These are phyloP conservation scores for Hypoxylon sp. DNA, from an alignment of 2,329 filamentous ascomycete species.

Conservation along the genomic window DNA sequence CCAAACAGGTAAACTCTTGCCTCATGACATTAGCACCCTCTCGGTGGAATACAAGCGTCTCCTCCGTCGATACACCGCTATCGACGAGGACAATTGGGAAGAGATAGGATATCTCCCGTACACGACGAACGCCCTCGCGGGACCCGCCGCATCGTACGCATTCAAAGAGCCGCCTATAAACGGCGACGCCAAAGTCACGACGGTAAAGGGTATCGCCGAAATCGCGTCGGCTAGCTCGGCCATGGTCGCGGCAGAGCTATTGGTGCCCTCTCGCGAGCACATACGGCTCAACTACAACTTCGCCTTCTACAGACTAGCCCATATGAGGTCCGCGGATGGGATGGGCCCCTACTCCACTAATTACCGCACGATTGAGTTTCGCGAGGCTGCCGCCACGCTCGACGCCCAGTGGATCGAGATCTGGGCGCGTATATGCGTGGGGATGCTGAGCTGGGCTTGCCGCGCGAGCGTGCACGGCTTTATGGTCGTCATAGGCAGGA, in stretches of 20 bases:
- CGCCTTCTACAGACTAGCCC: slow-evolving; percentile 24
- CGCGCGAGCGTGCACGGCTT: slow-evolving; percentile 23
- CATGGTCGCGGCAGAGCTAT: slow-evolving; percentile 44
- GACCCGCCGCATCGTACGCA: slow-evolving; percentile 14
- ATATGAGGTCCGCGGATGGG: neutral
- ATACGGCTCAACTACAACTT: slow-evolving; percentile 48
- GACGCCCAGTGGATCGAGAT: slow-evolving; percentile 52
- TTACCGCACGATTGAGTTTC: slow-evolving; percentile 53
- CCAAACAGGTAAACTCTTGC: slow-evolving; percentile 30
- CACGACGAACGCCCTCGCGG: neutral
- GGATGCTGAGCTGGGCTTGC: slow-evolving; percentile 46
- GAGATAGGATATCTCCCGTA: slow-evolving; percentile 40
- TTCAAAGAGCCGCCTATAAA: neutral
- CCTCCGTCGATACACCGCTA: neutral
- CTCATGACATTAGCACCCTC: slow-evolving; percentile 36
- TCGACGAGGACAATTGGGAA: slow-evolving; percentile 14
- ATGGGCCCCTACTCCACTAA: neutral
- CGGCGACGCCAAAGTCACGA: neutral
- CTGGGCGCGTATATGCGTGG: slow-evolving; percentile 55
- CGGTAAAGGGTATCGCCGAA: slow-evolving; percentile 38
- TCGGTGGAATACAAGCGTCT: slow-evolving; percentile 13
- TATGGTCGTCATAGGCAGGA: slow-evolving; percentile 48
- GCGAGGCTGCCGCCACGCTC: slow-evolving; percentile 54
- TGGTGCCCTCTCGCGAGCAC: slow-evolving; percentile 2
- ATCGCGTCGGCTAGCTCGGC: slow-evolving; percentile 47